phyloP scores from a whole-genome alignment of 495 filamentous ascomycete genomes.

The Penicillium angulare region DNA sequence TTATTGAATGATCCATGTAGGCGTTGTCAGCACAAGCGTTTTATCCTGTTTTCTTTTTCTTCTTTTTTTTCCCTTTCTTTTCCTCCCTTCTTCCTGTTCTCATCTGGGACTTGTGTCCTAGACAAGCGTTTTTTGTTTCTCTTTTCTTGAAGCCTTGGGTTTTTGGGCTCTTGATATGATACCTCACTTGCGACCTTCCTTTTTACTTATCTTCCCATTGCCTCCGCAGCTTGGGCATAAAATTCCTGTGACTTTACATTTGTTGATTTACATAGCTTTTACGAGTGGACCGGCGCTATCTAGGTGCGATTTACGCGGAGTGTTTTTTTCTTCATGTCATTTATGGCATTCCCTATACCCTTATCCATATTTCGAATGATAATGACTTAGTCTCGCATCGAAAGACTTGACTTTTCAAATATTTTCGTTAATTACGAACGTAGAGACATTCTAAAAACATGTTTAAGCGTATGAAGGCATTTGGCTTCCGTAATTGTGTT shows the following conservation, averaged over 20 bases:
- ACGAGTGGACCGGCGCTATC: conserved; percentile 27
- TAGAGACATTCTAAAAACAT: not conserved
- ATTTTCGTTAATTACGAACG: no score
- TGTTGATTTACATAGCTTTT: conserved; percentile 16
- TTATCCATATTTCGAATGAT: no score
- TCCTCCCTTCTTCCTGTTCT: not conserved
- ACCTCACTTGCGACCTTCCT: conserved; percentile 27
- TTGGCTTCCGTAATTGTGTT: no score
- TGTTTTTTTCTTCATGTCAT: conserved; percentile 18
- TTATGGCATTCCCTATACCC: conserved; percentile 26
- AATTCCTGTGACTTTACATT: conserved; percentile 25
- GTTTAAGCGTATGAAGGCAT: no score
- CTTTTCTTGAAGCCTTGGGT: conserved; percentile 15
- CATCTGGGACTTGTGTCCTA: not conserved
- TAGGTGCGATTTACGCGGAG: conserved; percentile 26
- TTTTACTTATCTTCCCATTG: not conserved
- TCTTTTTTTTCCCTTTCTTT: not conserved
- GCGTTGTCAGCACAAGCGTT: conserved; percentile 16
- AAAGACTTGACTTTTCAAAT: no score
- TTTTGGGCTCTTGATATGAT: conserved; percentile 37
- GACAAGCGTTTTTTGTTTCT: conserved; percentile 2
- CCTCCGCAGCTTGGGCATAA: conserved; percentile 3
- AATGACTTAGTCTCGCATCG: no score
- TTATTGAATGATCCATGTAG: conserved; percentile 15
- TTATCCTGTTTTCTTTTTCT: conserved; percentile 1